These are phyloP conservation scores for Omphalea diandra DNA, from an alignment of 441 rosid species.

Conservation along the genomic window DNA sequence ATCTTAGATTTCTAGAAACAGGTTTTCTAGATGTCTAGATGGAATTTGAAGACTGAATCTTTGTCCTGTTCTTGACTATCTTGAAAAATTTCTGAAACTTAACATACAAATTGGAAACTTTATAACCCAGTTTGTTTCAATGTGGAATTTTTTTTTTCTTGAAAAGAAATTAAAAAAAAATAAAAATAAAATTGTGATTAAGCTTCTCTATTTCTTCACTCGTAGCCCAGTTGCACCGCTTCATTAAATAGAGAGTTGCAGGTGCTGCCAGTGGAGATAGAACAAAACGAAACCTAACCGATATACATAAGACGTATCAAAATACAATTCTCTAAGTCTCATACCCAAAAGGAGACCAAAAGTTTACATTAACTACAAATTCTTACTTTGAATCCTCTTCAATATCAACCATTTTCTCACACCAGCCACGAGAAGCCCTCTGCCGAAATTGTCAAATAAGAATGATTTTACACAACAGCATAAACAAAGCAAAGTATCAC, in stretches of 20 bases:
- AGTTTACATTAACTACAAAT: constrained; percentile 10
- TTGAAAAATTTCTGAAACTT: too few relatives aligned
- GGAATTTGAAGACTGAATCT: too few relatives aligned
- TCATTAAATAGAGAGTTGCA: constrained; percentile 74
- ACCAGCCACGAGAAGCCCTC: constrained; percentile 89
- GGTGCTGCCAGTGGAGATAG: constrained; percentile 90
- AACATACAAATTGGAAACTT: too few relatives aligned
- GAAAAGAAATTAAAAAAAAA: too few relatives aligned
- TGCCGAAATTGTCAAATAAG: constrained; percentile 34
- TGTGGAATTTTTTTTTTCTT: constrained; percentile 71
- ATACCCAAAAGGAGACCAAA: not conserved
- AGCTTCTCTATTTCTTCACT: constrained; percentile 65
- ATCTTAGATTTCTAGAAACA: too few relatives aligned
- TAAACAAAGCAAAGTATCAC: not conserved
- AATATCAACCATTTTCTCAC: constrained; percentile 87
- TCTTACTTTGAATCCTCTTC: constrained; percentile 75
- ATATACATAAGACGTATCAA: constrained; percentile 22
- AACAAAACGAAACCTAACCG: constrained; percentile 75
- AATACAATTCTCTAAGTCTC: not conserved
- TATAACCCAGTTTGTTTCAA: too few relatives aligned
- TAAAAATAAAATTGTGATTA: too few relatives aligned
- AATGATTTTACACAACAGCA: not conserved
- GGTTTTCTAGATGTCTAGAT: too few relatives aligned
- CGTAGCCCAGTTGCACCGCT: constrained; percentile 78
- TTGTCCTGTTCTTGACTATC: too few relatives aligned